A percentile compares a stretch with the other conserved stretches of the same genome.
phyloP scores from a whole-genome alignment of 129 eudicot species.

The Ambrosia artemisiifolia region DNA sequence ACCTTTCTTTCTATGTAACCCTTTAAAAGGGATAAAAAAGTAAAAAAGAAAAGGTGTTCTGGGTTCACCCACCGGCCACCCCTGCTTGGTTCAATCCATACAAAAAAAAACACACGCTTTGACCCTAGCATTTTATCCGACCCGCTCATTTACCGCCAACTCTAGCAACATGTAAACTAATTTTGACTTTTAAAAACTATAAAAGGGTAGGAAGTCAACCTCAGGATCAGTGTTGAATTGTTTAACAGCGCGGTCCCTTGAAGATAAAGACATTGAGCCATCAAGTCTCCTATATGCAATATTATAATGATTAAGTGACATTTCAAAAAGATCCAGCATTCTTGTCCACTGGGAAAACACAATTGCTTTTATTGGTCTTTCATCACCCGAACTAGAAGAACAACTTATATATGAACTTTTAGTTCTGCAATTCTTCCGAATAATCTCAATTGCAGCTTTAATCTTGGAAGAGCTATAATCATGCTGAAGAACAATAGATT shows the following conservation, averaged over 20 bases:
- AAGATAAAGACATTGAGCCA: slow-evolving; percentile 74
- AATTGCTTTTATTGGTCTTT: slow-evolving; percentile 68
- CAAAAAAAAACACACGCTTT: neutral
- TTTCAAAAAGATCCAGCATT: slow-evolving; percentile 82
- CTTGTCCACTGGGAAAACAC: slow-evolving; percentile 95
- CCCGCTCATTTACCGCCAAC: neutral
- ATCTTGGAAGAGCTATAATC: slow-evolving; percentile 82
- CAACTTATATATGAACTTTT: slow-evolving; percentile 27
- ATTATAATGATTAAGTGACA: slow-evolving; percentile 43
- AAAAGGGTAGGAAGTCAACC: slow-evolving; percentile 37
- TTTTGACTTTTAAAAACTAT: neutral
- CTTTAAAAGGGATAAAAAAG: neutral
- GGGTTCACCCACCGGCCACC: neutral
- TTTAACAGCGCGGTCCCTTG: slow-evolving; percentile 85
- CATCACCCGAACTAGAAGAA: slow-evolving; percentile 18
- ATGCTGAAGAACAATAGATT: slow-evolving; percentile 43
- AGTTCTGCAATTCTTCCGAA: slow-evolving; percentile 42
- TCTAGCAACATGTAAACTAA: slow-evolving; percentile 11
- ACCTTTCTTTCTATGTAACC: neutral
- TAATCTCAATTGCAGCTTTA: slow-evolving; percentile 63
- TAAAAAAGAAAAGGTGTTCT: neutral
- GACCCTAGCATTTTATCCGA: neutral
- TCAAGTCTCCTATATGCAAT: slow-evolving; percentile 80
- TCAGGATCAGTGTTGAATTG: slow-evolving; percentile 74
- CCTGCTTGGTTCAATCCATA: neutral